These are phyloP conservation scores for Colletotrichum sp. DNA, from an alignment of 2,329 filamentous ascomycete species.

Conservation along the genomic window DNA sequence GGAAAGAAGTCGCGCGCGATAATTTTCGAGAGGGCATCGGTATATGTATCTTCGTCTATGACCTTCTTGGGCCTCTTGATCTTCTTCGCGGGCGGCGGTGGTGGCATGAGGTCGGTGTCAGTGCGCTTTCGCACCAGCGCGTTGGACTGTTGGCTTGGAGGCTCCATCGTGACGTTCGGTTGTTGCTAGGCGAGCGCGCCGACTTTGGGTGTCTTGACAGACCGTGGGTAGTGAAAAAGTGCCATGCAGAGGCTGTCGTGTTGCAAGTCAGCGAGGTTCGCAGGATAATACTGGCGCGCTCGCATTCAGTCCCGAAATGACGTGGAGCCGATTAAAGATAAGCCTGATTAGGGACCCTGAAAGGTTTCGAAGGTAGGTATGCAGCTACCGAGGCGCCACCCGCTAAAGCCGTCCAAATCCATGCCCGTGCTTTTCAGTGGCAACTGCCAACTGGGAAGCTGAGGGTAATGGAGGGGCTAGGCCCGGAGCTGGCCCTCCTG, in stretches of 20 bases:
- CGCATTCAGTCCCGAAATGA: neutral
- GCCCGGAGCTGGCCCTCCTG: neutral
- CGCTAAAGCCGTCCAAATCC: neutral
- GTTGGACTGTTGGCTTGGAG: conserved; percentile 43
- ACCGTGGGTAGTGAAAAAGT: neutral
- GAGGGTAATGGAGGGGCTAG: neutral
- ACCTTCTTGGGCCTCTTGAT: conserved; percentile 90
- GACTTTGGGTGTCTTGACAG: neutral
- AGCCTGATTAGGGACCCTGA: neutral
- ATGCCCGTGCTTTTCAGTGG: neutral
- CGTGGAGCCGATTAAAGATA: neutral
- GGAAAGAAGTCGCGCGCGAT: conserved; percentile 98
- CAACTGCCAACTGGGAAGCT: neutral
- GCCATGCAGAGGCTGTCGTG: neutral
- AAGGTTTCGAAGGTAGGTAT: neutral
- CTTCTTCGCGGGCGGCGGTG: conserved; percentile 82
- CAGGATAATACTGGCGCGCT: neutral
- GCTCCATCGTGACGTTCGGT: conserved; percentile 39
- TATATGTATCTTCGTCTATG: conserved; percentile 93
- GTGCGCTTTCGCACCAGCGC: conserved; percentile 72
- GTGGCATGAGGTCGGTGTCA: conserved; percentile 81
- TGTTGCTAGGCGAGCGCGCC: neutral
- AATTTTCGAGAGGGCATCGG: conserved; percentile 87
- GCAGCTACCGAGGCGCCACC: neutral
- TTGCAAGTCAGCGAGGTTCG: neutral